Percentiles rank a stretch among this genome's conserved stretches.
phyloP scores from a whole-genome alignment of 768 basidiomycete species.

The Gloeophyllum trabeum region DNA sequence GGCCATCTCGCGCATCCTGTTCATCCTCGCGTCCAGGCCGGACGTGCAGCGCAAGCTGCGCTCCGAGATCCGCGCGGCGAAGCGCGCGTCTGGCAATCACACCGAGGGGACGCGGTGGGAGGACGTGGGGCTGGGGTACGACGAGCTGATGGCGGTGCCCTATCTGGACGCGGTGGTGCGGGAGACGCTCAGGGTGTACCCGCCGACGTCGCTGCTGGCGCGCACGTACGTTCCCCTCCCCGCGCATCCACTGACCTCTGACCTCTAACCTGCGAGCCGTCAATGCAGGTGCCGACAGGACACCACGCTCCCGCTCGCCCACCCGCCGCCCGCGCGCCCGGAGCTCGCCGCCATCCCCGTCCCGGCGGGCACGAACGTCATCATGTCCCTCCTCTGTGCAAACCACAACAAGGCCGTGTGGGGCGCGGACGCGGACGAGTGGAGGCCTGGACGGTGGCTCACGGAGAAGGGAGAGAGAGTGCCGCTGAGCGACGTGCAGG shows the following conservation, averaged over 20 bases:
- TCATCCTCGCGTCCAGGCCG: conserved; percentile 18
- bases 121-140: conserved; percentile 21
- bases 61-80: conserved; percentile 19
- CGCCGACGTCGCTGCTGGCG: conserved; percentile 24
- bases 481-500: no score
- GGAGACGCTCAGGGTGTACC: conserved; percentile 29
- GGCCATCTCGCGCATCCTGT: conserved; percentile 21
- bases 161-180: conserved; percentile 34
- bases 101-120: conserved; percentile 14
- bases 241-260: neutral
- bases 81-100: conserved; percentile 8
- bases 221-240: conserved; percentile 18
- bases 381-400: no score
- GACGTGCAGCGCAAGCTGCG: conserved; percentile 22
- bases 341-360: no score
- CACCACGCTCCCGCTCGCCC: no score
- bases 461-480: no score
- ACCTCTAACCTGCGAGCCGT: no score
- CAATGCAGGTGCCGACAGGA: no score
- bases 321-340: no score
- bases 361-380: no score
- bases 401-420: no score
- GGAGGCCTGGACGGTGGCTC: no score
- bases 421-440: no score
- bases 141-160: conserved; percentile 27